phyloP scores from a whole-genome alignment of 139 green algal genomes.

The Auxenochlorella pyrenoidosa region DNA sequence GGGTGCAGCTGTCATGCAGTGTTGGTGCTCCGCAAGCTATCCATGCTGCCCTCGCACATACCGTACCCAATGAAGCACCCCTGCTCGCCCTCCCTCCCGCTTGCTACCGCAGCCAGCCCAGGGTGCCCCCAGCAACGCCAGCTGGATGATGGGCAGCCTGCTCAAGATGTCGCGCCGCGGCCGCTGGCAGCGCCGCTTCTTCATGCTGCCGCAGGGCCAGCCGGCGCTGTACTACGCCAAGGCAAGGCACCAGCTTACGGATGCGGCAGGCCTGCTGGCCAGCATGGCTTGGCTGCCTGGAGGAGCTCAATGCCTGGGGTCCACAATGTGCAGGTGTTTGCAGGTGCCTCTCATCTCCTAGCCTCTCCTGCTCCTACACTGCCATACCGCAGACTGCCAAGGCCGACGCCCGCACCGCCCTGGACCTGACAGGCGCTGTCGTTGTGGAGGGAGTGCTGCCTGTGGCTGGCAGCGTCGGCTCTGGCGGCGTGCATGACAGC shows the following conservation, averaged over 20 bases:
- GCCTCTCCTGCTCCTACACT: neutral
- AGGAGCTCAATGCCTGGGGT: neutral
- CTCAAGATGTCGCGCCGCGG: constrained; percentile 8
- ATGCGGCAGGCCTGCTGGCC: neutral
- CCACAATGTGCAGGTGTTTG: too few relatives aligned
- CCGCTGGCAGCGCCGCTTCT: constrained; percentile 22
- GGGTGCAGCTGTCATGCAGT: too few relatives aligned
- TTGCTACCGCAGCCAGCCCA: neutral
- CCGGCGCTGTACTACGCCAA: neutral
- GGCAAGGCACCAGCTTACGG: neutral
- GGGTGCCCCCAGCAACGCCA: neutral
- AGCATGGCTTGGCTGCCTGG: too few relatives aligned
- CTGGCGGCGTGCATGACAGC: neutral
- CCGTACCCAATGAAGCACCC: too few relatives aligned
- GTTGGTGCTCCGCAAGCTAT: too few relatives aligned
- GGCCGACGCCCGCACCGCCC: neutral
- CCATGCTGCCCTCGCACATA: too few relatives aligned
- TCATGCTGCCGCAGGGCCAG: constrained; percentile 1
- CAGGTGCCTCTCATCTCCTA: neutral
- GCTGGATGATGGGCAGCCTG: constrained; percentile 23
- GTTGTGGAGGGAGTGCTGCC: neutral
- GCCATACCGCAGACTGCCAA: neutral
- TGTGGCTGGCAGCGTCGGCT: neutral
- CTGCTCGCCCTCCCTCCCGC: neutral
- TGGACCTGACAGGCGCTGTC: neutral